Evolutionary conservation across 306 rosid species (phyloP).

Genomic region (Casuarina equisetifolia): DNA sequence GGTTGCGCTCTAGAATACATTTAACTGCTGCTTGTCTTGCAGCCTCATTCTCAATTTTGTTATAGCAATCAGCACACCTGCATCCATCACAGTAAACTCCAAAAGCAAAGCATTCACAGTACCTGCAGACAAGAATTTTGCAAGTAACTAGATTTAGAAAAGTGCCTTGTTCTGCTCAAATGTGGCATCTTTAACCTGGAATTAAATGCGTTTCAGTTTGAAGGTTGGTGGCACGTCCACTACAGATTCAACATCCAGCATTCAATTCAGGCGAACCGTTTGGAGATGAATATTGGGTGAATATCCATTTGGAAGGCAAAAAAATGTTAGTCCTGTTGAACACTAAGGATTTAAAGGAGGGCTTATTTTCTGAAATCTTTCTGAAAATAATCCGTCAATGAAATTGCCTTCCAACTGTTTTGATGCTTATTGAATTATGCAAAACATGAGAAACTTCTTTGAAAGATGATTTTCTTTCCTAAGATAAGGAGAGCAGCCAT

Average conservation of each 20-base stretch:
- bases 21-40: constrained; percentile 92
- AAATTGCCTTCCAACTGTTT: not conserved
- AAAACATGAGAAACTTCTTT: not conserved
- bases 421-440: not conserved
- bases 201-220: not conserved
- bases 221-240: not conserved
- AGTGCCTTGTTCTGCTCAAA: not conserved
- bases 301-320: not conserved
- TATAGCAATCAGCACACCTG: constrained; percentile 91
- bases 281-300: too few species aligned
- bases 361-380: not conserved
- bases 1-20: constrained; percentile 96
- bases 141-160: not conserved
- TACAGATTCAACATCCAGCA: not conserved
- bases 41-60: constrained; percentile 89
- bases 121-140: constrained; percentile 48
- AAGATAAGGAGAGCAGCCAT: not conserved
- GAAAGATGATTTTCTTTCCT: not conserved
- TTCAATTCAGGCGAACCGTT: not conserved
- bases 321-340: not conserved
- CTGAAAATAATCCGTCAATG: not conserved
- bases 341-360: not conserved
- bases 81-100: constrained; percentile 98
- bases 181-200: constrained; percentile 9
- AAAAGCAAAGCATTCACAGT: constrained; percentile 97